Base-by-base conservation (phyloP, 208 protist species). In the Crithidia fasciculata region DNA sequence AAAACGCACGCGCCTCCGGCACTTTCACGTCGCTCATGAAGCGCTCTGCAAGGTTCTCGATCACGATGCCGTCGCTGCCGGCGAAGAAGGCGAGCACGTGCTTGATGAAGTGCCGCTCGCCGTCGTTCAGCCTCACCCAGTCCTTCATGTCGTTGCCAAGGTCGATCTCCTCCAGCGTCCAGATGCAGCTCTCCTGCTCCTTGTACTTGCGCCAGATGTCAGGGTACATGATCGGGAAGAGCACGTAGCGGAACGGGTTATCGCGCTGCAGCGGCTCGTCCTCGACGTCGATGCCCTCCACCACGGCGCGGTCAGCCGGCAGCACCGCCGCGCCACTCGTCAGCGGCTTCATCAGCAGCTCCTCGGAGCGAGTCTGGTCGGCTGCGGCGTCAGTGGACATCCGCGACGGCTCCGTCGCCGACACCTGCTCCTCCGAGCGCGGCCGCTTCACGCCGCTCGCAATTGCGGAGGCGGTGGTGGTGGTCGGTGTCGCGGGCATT, bases 131-230 rank as follows among this genome's bases (percentile, higher is more conserved):
- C 71, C 86, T 91, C 52, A 84, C 84, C 98, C 98, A 99, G 84
- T 99, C 95, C n/a, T 72, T 75, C 77, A 96, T 78, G 89, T 99
- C 98, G 40, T 76, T 77, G 45, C 85, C 80, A 5, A 99, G 90
- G 88, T 99, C 99, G 55, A 99, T 97, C 83, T 99, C 99, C 87
- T 99, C 98, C 58, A 98, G 90, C 44, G 98, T 99, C 98, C 98
- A 99, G 86, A 99, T 99, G 61, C 88, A 97, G 72, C 92, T 91
- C 87, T 98, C 95, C 72, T 98, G 96, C 86, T 99, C 98, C 95
- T 99, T 99, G 91, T 99, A 99, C 94, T 99, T 99, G 76, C 98
- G 77, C 99, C 98, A 99, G 44, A 99, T 97, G 54, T 98, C 95
- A 43, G 82, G 83, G 83, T 99, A 95, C 82, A 99, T 85, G 80